A percentile compares a stretch with the other conserved stretches of the same genome.
phyloP scores from a whole-genome alignment of 139 green algal species.

The Chlorella sp. region DNA sequence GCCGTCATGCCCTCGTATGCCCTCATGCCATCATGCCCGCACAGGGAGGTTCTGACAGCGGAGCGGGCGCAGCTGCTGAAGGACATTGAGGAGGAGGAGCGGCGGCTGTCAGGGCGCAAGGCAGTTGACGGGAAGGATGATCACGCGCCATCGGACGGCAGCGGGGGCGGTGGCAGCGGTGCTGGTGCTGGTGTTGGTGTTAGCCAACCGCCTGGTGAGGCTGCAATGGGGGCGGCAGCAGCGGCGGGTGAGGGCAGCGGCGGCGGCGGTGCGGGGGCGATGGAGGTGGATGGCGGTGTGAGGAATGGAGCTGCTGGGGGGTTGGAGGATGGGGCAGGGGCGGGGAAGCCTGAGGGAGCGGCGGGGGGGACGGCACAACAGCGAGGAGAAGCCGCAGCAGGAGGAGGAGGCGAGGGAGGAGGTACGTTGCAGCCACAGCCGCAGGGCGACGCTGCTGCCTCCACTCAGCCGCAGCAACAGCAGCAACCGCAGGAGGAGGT shows the following conservation, averaged over 20 bases:
- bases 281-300: not conserved
- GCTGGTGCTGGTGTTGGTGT: not conserved
- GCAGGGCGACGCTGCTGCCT: not conserved
- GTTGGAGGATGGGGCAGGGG: not conserved
- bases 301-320: not conserved
- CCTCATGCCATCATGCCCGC: not conserved
- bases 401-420: conserved; percentile 7
- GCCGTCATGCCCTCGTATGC: not conserved
- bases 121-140: not conserved
- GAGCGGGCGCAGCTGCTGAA: conserved; percentile 30
- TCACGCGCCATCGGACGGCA: not conserved
- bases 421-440: not conserved
- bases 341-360: not conserved
- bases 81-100: conserved; percentile 14
- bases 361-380: not conserved
- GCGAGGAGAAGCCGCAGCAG: conserved; percentile 2
- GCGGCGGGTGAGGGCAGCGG: not conserved
- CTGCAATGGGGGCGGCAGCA: too few relatives aligned
- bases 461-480: conserved; percentile 6
- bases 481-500: conserved; percentile 7
- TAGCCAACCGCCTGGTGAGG: not conserved
- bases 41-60: conserved; percentile 39
- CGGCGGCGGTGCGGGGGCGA: not conserved
- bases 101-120: not conserved
- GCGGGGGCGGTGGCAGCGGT: not conserved